phyloP scores from a whole-genome alignment of 345 rosid species.

The sweet orange (Citrus sinensis) region DVS_A1.0 CM039166.1:23767501-23768000 shows the following conservation, averaged over 20 bases:
- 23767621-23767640: not conserved
- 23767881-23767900: not conserved
- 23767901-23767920: not conserved
- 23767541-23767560: too few species aligned
- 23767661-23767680: not conserved
- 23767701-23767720: not conserved
- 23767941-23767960: not conserved
- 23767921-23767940: not conserved
- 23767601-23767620: not conserved
- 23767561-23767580: not conserved
- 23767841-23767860: not conserved
- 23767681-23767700: not conserved
- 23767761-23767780: not conserved
- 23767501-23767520: not conserved
- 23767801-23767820: constrained; percentile 25
- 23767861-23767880: not conserved
- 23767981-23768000: not conserved
- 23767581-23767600: not conserved
- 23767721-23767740: constrained; percentile 8
- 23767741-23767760: not conserved
- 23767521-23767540: not conserved
- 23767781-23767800: constrained; percentile 1
- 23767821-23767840: constrained; percentile 5
- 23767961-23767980: not conserved
- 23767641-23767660: not conserved